These are phyloP conservation scores for Chenopodium suecicum DNA, from an alignment of 148 eudicot genomes.

Conservation along the genomic window DNA sequence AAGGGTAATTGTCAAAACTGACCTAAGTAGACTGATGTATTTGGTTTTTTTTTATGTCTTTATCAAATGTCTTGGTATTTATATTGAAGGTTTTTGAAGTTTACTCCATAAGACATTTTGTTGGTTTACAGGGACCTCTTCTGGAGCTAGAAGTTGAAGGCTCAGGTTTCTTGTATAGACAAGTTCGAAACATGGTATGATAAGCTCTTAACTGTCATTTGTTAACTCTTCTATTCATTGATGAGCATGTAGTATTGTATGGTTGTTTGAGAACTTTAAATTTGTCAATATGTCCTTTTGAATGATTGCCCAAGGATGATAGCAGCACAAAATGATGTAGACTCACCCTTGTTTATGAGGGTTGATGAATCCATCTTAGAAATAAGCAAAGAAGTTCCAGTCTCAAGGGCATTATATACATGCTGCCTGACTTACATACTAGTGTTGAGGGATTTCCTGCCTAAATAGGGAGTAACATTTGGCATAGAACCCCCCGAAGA, in stretches of 20 bases:
- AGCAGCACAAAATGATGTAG: neutral
- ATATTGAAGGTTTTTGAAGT: neutral
- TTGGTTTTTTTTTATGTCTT: neutral
- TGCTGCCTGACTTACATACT: neutral
- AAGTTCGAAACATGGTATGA: conserved; percentile 95
- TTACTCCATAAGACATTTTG: conserved; percentile 7
- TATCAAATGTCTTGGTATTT: neutral
- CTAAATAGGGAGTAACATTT: neutral
- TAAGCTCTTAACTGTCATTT: conserved; percentile 1
- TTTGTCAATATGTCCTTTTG: neutral
- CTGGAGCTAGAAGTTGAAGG: conserved; percentile 96
- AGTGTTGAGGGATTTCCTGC: neutral
- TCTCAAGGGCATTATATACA: neutral
- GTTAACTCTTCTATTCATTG: neutral
- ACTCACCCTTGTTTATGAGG: neutral
- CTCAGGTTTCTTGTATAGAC: conserved; percentile 90
- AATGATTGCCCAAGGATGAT: neutral
- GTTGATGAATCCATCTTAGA: neutral
- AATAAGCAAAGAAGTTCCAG: neutral
- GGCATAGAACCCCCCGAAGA: neutral
- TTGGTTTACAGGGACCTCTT: conserved; percentile 62
- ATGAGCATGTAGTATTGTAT: neutral
- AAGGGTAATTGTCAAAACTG: conserved; percentile 42
- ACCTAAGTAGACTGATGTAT: neutral
- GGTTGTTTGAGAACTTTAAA: neutral